Conservation (phyloP, 208 protist genomes). For the Wallacemonas sp. region DNA sequence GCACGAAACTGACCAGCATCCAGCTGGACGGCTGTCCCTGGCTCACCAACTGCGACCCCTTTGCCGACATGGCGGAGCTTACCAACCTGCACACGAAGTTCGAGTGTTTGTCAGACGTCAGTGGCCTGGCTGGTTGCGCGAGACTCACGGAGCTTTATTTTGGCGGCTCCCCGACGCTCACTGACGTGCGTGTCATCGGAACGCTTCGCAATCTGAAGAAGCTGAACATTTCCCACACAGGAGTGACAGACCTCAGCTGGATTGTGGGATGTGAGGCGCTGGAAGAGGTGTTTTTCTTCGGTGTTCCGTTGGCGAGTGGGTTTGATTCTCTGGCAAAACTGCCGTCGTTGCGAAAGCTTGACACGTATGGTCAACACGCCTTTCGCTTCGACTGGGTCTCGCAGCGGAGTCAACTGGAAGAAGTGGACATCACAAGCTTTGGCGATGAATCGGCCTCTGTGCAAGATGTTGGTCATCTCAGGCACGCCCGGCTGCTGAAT, state of each 20-base stretch:
- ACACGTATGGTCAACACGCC: not conserved
- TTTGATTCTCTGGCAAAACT: not conserved
- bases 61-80: not conserved
- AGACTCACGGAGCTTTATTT: not conserved
- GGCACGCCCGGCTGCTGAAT: not conserved
- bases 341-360: not conserved
- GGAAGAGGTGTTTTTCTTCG: not conserved
- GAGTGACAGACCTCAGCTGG: not conserved
- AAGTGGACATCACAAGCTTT: not conserved
- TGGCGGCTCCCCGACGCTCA: not conserved
- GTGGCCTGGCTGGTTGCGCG: not conserved
- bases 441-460: not conserved
- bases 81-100: not conserved
- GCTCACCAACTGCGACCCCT: not conserved
- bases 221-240: not conserved
- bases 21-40: not conserved
- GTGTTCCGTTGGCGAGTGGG: not conserved
- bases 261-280: not conserved
- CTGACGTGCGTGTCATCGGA: not conserved
- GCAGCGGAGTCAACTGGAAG: not conserved
- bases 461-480: not conserved
- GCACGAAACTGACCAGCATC: not conserved
- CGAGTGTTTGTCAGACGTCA: not conserved
- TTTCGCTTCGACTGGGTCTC: not conserved
- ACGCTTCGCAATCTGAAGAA: not conserved